Percentiles rank a stretch among this genome's conserved stretches.
phyloP scores from a whole-genome alignment of 495 filamentous ascomycete genomes.

The Choiromyces venosus region DNA sequence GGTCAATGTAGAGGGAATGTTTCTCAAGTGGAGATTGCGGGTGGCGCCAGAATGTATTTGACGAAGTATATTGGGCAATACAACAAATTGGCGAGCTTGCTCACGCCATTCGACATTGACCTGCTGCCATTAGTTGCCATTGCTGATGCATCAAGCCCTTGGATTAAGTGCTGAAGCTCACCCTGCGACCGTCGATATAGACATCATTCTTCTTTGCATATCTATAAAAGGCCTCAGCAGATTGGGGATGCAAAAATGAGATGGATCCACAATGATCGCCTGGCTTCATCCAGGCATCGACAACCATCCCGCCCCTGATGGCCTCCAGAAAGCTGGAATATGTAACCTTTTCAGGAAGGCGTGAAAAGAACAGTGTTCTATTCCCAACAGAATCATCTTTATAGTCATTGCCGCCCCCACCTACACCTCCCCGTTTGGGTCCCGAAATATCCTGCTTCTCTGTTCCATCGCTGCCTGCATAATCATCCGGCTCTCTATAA shows the following conservation, averaged over 20 bases:
- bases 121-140: conserved; percentile 46
- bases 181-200: conserved; percentile 63
- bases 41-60: conserved; percentile 69
- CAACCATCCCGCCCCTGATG: conserved; percentile 62
- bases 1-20: conserved; percentile 55
- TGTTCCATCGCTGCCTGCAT: conserved; percentile 18
- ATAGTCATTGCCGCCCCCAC: conserved; percentile 10
- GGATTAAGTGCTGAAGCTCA: conserved; percentile 44
- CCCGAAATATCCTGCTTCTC: conserved; percentile 14
- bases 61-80: conserved; percentile 60
- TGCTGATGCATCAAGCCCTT: background rate
- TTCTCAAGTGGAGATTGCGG: conserved; percentile 65
- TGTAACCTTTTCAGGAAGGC: conserved; percentile 59
- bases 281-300: conserved; percentile 63
- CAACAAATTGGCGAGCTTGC: conserved; percentile 58
- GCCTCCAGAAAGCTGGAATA: conserved; percentile 62
- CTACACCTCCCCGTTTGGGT: background rate
- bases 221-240: conserved; percentile 59
- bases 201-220: conserved; percentile 62
- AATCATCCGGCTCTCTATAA: conserved; percentile 13
- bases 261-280: conserved; percentile 60
- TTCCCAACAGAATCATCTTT: conserved; percentile 23
- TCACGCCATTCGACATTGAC: conserved; percentile 66
- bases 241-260: conserved; percentile 62
- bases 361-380: conserved; percentile 58